Evolutionary conservation across 306 rosid genomes (phyloP).

Genomic region (Medicago ruthenica): DNA sequence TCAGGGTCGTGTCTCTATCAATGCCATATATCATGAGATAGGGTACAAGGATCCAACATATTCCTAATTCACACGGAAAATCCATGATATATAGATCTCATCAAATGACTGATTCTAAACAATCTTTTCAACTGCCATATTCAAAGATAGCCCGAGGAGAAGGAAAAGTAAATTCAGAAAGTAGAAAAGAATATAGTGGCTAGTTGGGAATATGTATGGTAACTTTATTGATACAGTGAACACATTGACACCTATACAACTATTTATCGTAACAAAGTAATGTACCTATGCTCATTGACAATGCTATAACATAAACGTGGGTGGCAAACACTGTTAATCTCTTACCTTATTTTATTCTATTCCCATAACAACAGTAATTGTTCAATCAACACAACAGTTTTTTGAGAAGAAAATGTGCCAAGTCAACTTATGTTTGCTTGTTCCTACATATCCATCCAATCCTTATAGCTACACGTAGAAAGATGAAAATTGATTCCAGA

Average conservation of each 20-base stretch:
- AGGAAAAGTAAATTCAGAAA: slow-evolving; percentile 5
- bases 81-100: background rate
- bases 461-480: background rate
- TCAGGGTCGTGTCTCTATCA: no score
- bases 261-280: background rate
- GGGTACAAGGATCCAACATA: no score
- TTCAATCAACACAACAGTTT: slow-evolving; percentile 18
- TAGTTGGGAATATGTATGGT: background rate
- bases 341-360: slow-evolving; percentile 41
- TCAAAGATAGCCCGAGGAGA: no score
- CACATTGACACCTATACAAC: background rate
- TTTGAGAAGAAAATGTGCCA: background rate
- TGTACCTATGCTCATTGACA: slow-evolving; percentile 39
- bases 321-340: slow-evolving; percentile 30
- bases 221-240: background rate
- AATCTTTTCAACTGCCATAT: background rate
- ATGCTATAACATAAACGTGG: slow-evolving; percentile 37
- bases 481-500: slow-evolving; percentile 24
- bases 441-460: slow-evolving; percentile 27
- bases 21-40: no score
- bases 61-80: background rate
- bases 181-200: background rate
- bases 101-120: background rate
- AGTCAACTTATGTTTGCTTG: slow-evolving; percentile 39
- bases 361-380: slow-evolving; percentile 44